phyloP scores from a whole-genome alignment of 2,329 filamentous ascomycete species.

The Trichoderma gracile region DNA sequence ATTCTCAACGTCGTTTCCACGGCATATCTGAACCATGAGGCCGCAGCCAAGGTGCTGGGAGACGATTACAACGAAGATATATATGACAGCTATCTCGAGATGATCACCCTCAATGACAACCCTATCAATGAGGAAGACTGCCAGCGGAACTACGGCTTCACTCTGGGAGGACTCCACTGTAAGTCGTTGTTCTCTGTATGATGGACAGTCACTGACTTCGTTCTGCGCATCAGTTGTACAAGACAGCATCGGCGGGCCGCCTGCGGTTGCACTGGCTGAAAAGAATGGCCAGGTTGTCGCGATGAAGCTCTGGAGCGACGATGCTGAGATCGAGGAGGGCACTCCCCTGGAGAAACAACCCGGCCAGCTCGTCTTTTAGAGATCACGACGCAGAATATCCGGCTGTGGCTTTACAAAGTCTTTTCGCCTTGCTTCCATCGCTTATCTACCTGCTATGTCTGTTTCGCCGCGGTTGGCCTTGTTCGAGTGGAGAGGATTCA shows the following conservation, averaged over 20 bases:
- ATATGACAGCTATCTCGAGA: constrained; percentile 9
- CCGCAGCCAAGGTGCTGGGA: neutral
- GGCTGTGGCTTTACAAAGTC: too few relatives aligned
- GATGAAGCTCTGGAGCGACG: constrained; percentile 2
- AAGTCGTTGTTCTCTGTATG: neutral
- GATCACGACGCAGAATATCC: neutral
- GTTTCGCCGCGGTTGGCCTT: neutral
- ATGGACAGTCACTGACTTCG: neutral
- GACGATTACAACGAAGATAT: neutral
- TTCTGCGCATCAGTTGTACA: neutral
- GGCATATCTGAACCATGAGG: constrained; percentile 14
- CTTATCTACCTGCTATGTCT: neutral
- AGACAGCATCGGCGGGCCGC: constrained; percentile 5
- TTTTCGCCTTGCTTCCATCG: neutral
- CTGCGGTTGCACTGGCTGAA: constrained; percentile 11
- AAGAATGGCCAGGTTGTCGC: constrained; percentile 18
- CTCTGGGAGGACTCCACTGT: constrained; percentile 20
- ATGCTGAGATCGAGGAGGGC: neutral
- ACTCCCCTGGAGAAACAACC: neutral
- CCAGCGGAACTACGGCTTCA: constrained; percentile 9
- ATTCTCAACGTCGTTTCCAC: constrained; percentile 8
- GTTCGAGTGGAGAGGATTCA: neutral
- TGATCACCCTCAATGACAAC: constrained; percentile 12
- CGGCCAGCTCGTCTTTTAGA: constrained; percentile 9
- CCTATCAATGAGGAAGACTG: neutral